Percentiles rank a stretch among this genome's conserved stretches.
These are phyloP conservation scores for Bipolaris victoriae DNA, from an alignment of 2,329 filamentous ascomycete genomes.

Conservation along the genomic window DNA sequence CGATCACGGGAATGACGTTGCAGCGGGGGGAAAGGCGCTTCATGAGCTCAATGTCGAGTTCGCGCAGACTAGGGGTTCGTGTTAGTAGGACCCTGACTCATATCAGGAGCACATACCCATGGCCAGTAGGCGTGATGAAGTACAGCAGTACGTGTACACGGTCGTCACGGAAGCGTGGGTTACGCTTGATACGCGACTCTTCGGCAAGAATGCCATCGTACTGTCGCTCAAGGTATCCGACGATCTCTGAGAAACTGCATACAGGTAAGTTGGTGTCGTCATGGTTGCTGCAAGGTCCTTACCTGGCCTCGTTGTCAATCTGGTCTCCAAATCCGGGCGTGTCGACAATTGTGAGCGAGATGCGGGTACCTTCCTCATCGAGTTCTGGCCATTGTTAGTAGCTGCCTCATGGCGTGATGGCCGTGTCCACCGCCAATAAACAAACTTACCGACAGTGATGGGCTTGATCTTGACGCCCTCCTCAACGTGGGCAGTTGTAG, in stretches of 20 bases:
- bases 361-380: constrained; percentile 97
- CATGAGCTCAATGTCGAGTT: constrained; percentile 99
- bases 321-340: constrained; percentile 98
- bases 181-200: constrained; percentile 99
- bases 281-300: constrained; percentile 39
- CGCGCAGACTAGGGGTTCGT: constrained; percentile 72
- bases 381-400: constrained; percentile 63
- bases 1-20: constrained; percentile 98
- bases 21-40: constrained; percentile 97
- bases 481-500: constrained; percentile 85
- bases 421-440: neutral
- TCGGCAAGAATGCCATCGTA: constrained; percentile 99
- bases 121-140: constrained; percentile 98
- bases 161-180: constrained; percentile 98
- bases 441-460: constrained; percentile 83
- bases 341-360: constrained; percentile 97
- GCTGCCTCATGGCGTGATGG: neutral
- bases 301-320: constrained; percentile 99
- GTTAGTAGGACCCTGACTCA: constrained; percentile 23
- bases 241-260: constrained; percentile 92
- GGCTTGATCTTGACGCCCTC: constrained; percentile 99
- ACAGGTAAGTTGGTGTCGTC: constrained; percentile 22
- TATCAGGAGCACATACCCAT: constrained; percentile 67
- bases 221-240: constrained; percentile 97
- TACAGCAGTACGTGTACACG: constrained; percentile 97